Evolutionary conservation across 2,329 filamentous ascomycete species (phyloP).

Genomic region (Elsinoe ampelina): DNA sequence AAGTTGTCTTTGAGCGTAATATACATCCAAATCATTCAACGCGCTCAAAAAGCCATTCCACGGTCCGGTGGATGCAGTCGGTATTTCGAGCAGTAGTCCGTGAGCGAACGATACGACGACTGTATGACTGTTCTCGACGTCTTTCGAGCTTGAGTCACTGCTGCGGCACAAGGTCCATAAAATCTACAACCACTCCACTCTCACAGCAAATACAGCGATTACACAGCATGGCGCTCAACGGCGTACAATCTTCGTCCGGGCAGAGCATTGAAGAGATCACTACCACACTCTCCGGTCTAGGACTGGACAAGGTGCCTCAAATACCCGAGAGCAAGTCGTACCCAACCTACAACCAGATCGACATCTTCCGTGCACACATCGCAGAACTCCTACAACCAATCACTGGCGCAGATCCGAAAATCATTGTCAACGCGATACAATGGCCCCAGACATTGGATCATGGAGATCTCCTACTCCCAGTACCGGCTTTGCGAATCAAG

Average conservation of each 20-base stretch:
- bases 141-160: neutral
- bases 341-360: conserved; percentile 64
- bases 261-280: conserved; percentile 28
- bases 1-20: too few relatives aligned
- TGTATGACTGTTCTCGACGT: neutral
- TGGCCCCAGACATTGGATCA: conserved; percentile 75
- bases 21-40: neutral
- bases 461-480: conserved; percentile 69
- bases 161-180: neutral
- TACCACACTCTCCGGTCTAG: conserved; percentile 28
- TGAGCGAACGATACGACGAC: neutral
- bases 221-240: conserved; percentile 2
- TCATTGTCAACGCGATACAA: conserved; percentile 66
- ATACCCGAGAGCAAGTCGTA: conserved; percentile 36
- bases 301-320: conserved; percentile 31
- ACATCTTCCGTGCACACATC: conserved; percentile 71
- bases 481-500: conserved; percentile 70
- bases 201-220: neutral
- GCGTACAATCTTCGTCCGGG: neutral
- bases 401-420: conserved; percentile 58
- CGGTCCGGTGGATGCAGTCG: conserved; percentile 3
- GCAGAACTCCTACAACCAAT: conserved; percentile 58
- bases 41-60: neutral
- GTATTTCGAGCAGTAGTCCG: neutral
- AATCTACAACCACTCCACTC: neutral